phyloP scores from a whole-genome alignment of 225 moss, liverwort and hornwort species.

The Anthoceros angustus region DNA sequence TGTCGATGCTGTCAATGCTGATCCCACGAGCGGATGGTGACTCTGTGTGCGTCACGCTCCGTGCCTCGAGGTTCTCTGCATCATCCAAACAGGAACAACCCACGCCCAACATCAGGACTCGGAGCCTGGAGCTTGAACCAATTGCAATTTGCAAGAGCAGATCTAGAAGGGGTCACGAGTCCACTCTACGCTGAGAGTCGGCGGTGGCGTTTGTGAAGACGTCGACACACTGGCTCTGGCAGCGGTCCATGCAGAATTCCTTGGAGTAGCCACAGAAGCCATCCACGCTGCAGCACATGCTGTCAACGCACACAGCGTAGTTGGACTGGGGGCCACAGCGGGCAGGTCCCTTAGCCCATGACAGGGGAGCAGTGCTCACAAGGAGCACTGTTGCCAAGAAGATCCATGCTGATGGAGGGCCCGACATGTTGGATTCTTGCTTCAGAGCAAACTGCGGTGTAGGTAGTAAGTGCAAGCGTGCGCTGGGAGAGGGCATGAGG shows the following conservation, averaged over 20 bases:
- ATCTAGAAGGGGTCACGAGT: too few relatives aligned
- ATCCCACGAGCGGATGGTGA: not conserved
- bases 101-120: too few relatives aligned
- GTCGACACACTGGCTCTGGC: constrained; percentile 6
- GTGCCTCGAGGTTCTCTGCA: too few relatives aligned
- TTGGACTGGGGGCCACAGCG: not conserved
- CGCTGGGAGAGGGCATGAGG: not conserved
- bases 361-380: not conserved
- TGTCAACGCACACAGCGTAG: not conserved
- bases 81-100: too few relatives aligned
- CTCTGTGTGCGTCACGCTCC: not conserved
- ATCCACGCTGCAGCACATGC: constrained; percentile 7
- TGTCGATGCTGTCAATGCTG: not conserved
- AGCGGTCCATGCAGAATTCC: constrained; percentile 9
- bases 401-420: not conserved
- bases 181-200: not conserved
- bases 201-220: not conserved
- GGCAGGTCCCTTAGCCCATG: not conserved
- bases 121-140: not conserved
- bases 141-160: too few relatives aligned
- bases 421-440: not conserved
- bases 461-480: not conserved
- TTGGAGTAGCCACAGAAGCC: not conserved
- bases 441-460: not conserved
- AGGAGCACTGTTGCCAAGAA: not conserved